Percentiles rank a stretch among this genome's conserved stretches.
Evolutionary conservation across 2,329 filamentous ascomycete species (phyloP).

Genomic region (Macrophomina tecta): DNA sequence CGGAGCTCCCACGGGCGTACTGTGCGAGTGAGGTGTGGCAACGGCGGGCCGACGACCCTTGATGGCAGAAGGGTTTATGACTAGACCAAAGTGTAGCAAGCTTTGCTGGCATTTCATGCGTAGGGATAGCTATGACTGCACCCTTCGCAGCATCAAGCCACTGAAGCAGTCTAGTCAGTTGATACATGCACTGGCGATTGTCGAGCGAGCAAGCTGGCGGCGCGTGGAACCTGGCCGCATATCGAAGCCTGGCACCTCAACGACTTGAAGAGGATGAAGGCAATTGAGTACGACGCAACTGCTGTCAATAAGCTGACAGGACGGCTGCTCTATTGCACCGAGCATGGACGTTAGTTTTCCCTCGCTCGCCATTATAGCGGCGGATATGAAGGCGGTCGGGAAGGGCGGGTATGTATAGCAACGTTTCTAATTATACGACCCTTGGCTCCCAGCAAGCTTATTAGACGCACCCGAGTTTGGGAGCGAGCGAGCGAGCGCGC

Average conservation of each 20-base stretch:
- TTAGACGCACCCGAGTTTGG: not conserved
- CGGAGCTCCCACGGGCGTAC: not conserved
- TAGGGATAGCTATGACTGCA: not conserved
- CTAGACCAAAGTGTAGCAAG: not conserved
- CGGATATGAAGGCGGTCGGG: not conserved
- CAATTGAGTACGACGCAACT: no score
- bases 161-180: no score
- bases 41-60: not conserved
- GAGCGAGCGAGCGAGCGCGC: not conserved
- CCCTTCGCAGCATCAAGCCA: no score
- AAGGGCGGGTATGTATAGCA: not conserved
- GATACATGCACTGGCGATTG: no score
- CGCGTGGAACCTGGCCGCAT: no score
- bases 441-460: constrained; percentile 3
- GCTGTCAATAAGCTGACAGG: no score
- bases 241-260: no score
- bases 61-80: not conserved
- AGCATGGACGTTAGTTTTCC: no score
- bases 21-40: not conserved
- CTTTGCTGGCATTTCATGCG: not conserved
- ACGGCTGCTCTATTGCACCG: no score
- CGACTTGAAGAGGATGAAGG: no score
- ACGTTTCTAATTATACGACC: constrained; percentile 9
- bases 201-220: no score
- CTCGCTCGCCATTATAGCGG: no score